Conservation (phyloP, 768 basidiomycete genomes). For the Naganishia randhawae region DNA sequence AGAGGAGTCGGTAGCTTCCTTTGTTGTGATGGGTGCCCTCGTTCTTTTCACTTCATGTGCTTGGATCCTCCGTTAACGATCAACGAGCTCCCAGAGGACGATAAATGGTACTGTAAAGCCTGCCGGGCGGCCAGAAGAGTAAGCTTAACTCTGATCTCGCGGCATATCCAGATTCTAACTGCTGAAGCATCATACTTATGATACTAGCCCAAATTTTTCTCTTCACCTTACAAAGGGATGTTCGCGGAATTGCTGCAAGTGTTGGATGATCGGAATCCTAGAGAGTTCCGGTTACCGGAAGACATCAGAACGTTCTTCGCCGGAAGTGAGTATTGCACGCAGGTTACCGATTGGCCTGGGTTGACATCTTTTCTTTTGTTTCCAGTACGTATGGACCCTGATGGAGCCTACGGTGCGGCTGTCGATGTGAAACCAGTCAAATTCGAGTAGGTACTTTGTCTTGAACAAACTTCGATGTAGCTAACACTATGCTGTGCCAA, state of each 20-base stretch:
- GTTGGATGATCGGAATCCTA: slow-evolving; percentile 65
- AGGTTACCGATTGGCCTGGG: background rate
- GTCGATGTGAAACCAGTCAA: slow-evolving; percentile 72
- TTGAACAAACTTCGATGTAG: slow-evolving; percentile 1
- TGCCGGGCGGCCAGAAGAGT: slow-evolving; percentile 53
- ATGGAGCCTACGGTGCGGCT: slow-evolving; percentile 77
- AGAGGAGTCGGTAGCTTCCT: slow-evolving; percentile 68
- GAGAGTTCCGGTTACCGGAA: slow-evolving; percentile 79
- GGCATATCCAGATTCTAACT: background rate
- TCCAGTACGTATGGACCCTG: slow-evolving; percentile 52
- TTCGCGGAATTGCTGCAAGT: slow-evolving; percentile 64
- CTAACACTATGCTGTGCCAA: slow-evolving; percentile 2
- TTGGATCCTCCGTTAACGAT: slow-evolving; percentile 90
- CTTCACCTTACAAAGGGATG: slow-evolving; percentile 21
- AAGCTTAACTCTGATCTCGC: slow-evolving; percentile 39
- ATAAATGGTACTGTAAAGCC: slow-evolving; percentile 53
- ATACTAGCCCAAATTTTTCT: slow-evolving; percentile 3
- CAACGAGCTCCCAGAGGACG: slow-evolving; percentile 71
- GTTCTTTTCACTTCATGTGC: slow-evolving; percentile 94
- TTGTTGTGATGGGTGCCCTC: slow-evolving; percentile 95
- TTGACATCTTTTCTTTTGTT: background rate
- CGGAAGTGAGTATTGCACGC: slow-evolving; percentile 61
- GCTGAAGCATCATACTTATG: background rate
- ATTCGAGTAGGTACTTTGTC: slow-evolving; percentile 60
- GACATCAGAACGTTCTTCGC: slow-evolving; percentile 79